Base-by-base conservation (phyloP, 805 yeast species). In the Kluyveromyces starmeri region DNA sequence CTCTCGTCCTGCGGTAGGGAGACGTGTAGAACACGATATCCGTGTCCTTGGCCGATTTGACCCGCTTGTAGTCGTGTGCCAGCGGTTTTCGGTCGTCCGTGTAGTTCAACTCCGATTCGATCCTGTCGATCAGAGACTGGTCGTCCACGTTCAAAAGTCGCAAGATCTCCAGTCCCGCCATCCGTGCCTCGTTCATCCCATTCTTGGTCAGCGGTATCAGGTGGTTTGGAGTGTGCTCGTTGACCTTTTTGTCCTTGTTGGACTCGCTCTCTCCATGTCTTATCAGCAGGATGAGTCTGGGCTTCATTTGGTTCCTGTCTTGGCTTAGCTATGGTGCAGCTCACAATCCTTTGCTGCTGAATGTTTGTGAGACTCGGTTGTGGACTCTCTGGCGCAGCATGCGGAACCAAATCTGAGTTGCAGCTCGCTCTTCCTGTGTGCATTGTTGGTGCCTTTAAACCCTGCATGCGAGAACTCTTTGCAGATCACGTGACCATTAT, bases 201-300 rank as follows among this genome's bases (percentile, higher is more conserved):
- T 64, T 61, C 7, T 62, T 67, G 0, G 96, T 88, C 32, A 88
- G 61, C 5, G 80, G 71, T 4, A 88, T 79, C 46, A 70, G 63
- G 59, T 88, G 96, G 55, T 88, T 88, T 1, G 96, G 85, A 1
- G 78, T 72, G 49, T 68, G 67, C 37, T 79, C 65, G 55, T 88
- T 88, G 34, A 88, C 86, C 1, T 75, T 61, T 53, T 88, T 86
- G 58, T 88, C 94, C 37, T 69, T 74, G 59, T 88, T 88, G 7
- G 95, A 94, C 50, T 83, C 94, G 4, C 92, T 80, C 51, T 88
- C 96, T 17, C 96, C 96, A 53, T 88, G 96, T 44, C 96, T 75
- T 9, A 88, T 76, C 18, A 88, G 65, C 34, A 88, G 64, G 18
- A 88, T 84, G 20, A 86, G 66, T 33, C 61, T 46, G n/a, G 61